Evolutionary conservation across 208 protist species (phyloP), one percentile per base, ranked within the genome.

Genomic region (Wallacemonas sp.): DNA sequence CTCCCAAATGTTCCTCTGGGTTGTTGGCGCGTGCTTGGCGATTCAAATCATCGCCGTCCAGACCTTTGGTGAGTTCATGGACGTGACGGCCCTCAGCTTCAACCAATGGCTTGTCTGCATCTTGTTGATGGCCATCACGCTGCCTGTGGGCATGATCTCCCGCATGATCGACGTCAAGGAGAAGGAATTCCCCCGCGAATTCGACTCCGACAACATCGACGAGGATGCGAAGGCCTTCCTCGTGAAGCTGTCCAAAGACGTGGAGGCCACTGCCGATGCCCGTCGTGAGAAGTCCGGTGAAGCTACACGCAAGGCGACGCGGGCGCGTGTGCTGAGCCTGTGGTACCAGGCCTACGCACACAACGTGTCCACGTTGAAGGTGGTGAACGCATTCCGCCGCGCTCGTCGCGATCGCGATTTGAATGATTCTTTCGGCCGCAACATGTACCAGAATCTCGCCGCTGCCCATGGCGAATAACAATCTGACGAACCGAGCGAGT

Each of bases 31-130:
- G 56, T 97, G 87, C 58, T 62, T 92, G n/a, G 45, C 31, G n/a
- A 80, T 97, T 44, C 96, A 98, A 77, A 49, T 88, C 9, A 4
- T 97, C 17, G 83, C 93, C 1, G 92, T 98, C 30, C 66, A 97
- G 71, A 80, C 89, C 49, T 89, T 93, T 51, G 88, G 90, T 8
- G 71, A 86, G 17, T 95, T 98, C 70, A 95, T 97, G 88, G 51
- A 79, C 22, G 93, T 95, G 28, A 77, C 70, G 9, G 26, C 69
- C 0, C 72, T 94, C 5, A 61, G 70, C 17, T 14, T 2, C 3
- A 62, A 77, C 9, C 70, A 94, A 72, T 96, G 91, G 88, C 15
- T 70, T 22, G 60, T 24, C 12, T 82, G 67, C 39, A 0, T 82
- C 1, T 15, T 79, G 11, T 5, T 89, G 36, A 46, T 77, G 41